A percentile compares a stretch with the other conserved stretches of the same genome.
Conservation (phyloP, 2,329 filamentous ascomycete genomes). For the Talaromyces verruculosus region DNA sequence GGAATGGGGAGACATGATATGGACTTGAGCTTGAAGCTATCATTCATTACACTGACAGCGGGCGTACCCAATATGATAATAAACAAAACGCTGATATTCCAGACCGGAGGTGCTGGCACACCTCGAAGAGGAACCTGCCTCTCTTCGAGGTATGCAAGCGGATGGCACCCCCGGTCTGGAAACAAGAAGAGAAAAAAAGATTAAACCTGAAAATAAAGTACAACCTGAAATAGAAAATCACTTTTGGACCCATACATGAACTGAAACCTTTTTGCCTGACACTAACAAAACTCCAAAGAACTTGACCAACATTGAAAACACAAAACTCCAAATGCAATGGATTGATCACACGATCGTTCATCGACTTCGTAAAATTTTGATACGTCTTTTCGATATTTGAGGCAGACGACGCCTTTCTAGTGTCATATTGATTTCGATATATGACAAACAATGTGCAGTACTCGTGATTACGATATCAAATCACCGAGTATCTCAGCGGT, state of each 20-base stretch:
- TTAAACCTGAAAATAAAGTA: slow-evolving; percentile 6
- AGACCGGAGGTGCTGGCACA: not conserved
- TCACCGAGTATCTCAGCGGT: slow-evolving; percentile 14
- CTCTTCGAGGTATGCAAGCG: not conserved
- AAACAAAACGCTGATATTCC: not conserved
- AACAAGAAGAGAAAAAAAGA: not conserved
- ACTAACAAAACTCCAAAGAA: slow-evolving; percentile 10
- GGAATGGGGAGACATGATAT: not conserved
- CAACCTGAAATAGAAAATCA: not conserved
- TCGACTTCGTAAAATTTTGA: slow-evolving; percentile 11
- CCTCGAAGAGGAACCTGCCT: slow-evolving; percentile 1
- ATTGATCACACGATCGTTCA: slow-evolving; percentile 7
- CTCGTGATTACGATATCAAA: slow-evolving; percentile 8
- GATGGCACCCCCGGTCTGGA: not conserved
- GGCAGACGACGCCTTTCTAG: slow-evolving; percentile 5
- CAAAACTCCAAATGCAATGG: slow-evolving; percentile 8
- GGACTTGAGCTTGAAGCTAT: not conserved
- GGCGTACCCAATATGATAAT: not conserved
- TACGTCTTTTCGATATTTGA: slow-evolving; percentile 6
- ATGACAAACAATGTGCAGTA: slow-evolving; percentile 10
- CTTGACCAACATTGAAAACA: slow-evolving; percentile 1
- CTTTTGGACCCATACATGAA: slow-evolving; percentile 9
- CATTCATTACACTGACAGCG: not conserved
- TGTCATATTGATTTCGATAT: not conserved
- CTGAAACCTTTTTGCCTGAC: not conserved